Evolutionary conservation across 2,329 filamentous ascomycete species (phyloP).

Genomic region (Lachnellula cervina): DNA sequence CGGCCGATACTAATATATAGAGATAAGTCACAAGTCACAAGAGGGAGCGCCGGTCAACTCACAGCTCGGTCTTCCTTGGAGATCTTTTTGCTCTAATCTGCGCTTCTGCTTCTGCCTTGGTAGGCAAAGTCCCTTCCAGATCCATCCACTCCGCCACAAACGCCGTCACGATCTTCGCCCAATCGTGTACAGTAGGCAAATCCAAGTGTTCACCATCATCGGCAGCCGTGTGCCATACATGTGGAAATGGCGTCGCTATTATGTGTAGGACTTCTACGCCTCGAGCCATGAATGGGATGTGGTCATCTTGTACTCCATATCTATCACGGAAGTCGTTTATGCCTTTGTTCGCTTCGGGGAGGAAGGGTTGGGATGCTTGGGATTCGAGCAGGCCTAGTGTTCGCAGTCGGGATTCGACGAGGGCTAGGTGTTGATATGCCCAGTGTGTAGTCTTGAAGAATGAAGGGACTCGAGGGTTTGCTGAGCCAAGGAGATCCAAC

Average conservation of each 20-base stretch:
- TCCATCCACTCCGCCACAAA: constrained; percentile 95
- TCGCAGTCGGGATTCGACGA: constrained; percentile 69
- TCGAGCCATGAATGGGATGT: constrained; percentile 80
- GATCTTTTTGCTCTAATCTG: constrained; percentile 15
- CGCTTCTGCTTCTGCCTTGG: constrained; percentile 6
- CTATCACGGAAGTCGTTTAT: constrained; percentile 42
- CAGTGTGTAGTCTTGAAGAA: constrained; percentile 91
- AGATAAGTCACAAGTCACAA: constrained; percentile 16
- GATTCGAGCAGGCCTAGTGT: constrained; percentile 62
- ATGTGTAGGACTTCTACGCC: constrained; percentile 88
- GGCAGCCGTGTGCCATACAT: constrained; percentile 78
- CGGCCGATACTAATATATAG: constrained; percentile 8
- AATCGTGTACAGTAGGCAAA: constrained; percentile 74
- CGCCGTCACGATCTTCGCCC: constrained; percentile 76
- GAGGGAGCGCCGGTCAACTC: constrained; percentile 23
- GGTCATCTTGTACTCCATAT: constrained; percentile 72
- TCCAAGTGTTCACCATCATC: constrained; percentile 87
- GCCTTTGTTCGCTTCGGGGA: constrained; percentile 58
- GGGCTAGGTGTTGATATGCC: constrained; percentile 77
- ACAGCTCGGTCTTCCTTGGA: constrained; percentile 28
- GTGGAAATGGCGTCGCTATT: constrained; percentile 78
- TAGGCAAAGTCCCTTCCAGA: constrained; percentile 40
- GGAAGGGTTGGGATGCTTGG: constrained; percentile 51
- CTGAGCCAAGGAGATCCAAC: constrained; percentile 78
- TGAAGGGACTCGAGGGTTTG: constrained; percentile 67